Evolutionary conservation across 2,329 filamentous ascomycete species (phyloP), one percentile per base, ranked within the genome.

Genomic region (Cordyceps cicadae): DNA sequence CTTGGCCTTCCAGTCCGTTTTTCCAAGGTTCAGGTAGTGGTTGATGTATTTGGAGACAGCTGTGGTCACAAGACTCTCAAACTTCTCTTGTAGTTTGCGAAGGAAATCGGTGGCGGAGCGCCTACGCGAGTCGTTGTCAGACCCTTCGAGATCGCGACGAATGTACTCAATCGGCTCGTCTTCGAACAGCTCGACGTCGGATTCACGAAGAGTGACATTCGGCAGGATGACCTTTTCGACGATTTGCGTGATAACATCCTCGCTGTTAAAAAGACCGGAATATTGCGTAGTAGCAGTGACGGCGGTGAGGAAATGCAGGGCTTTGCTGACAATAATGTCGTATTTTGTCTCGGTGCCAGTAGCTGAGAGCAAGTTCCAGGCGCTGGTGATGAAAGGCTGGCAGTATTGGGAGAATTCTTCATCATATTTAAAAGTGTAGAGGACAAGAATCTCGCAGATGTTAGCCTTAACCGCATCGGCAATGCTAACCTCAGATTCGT

Each of bases 131-230:
- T 97, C 94, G 59, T 89, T 95, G 74, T 99, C 94, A 1, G 94
- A 97, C 7, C 94, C 94, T 73, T 99, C 94, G 53, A 99, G 79
- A 73, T 99, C 94, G 68, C 92, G 85, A 64, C 94, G 85, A 70
- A 99, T 99, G 71, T 96, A 99, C 74, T 99, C 94, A 66, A 99
- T 99, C 0, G 94, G 94, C 77, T 99, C 95, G 71, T 99, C 95
- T 71, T 99, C 94, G 67, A 99, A 97, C 66, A 96, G 82, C 72
- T 99, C 94, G 59, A 96, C 83, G 66, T 99, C 95, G 0, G 92
- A 94, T 69, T 97, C 94, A 66, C 95, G 86, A 63, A 99, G 78
- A 17, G 89, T 88, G 62, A 99, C 85, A 69, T 99, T 99, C 11
- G 94, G 93, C 65, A 99, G 77, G 61, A 99, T 90, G 62, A 97